Percentiles rank a stretch among this genome's conserved stretches.
Conservation (phyloP, 345 rosid species). For the Erysimum cheiranthoides region DNA sequence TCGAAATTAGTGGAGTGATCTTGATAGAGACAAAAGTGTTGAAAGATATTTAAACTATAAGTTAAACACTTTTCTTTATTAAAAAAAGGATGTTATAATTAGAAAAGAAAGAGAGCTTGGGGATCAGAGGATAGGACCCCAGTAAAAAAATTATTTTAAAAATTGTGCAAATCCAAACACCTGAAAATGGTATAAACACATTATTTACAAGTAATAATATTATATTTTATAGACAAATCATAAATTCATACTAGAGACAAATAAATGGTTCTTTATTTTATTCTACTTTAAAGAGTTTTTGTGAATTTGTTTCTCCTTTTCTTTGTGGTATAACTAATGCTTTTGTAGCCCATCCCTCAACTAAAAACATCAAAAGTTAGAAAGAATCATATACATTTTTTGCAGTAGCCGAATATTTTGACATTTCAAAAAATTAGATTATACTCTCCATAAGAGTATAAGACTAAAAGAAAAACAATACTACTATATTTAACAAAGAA, state of each 20-base stretch:
- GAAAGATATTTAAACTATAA: conserved; percentile 37
- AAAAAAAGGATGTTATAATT: not conserved
- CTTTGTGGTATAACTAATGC: too few relatives aligned
- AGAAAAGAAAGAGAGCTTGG: conserved; percentile 39
- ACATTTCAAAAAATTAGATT: too few relatives aligned
- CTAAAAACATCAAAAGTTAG: too few relatives aligned
- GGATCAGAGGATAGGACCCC: conserved; percentile 44
- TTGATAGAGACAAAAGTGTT: conserved; percentile 42
- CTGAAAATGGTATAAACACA: conserved; percentile 25
- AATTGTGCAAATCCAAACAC: conserved; percentile 27
- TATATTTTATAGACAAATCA: not conserved
- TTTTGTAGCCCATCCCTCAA: too few relatives aligned
- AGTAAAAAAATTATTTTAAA: not conserved
- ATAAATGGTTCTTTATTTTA: conserved; percentile 24
- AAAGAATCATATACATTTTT: too few relatives aligned
- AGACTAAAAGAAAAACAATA: too few relatives aligned
- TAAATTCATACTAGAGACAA: not conserved
- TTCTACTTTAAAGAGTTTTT: conserved; percentile 15
- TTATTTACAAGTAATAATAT: not conserved
- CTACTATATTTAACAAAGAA: not conserved
- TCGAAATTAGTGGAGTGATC: conserved; percentile 30
- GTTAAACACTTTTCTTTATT: conserved; percentile 22
- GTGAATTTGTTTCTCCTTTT: not conserved
- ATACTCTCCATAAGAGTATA: too few relatives aligned
- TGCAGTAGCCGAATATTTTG: too few relatives aligned